Percentiles rank a stretch among this genome's conserved stretches.
Conservation (phyloP, 192 early-diverging fungal species). For the Backusella sp. region DNA sequence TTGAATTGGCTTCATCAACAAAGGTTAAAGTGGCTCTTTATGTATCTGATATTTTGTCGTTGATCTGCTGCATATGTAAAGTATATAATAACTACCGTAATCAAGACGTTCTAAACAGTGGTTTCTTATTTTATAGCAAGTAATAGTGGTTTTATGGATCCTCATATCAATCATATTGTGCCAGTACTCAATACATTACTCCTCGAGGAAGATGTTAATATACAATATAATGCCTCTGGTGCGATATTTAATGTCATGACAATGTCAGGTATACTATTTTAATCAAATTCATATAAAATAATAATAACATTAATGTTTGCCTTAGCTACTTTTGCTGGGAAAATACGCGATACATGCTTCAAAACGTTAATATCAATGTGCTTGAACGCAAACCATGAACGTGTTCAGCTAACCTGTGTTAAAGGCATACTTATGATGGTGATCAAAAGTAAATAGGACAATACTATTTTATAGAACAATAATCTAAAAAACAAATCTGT, state of each 20-base stretch:
- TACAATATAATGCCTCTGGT: slow-evolving; percentile 33
- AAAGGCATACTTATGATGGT: slow-evolving; percentile 22
- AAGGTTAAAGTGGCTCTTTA: slow-evolving; percentile 27
- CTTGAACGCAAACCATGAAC: slow-evolving; percentile 16
- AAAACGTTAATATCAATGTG: slow-evolving; percentile 21
- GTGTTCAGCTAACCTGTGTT: slow-evolving; percentile 30
- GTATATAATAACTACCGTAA: background rate
- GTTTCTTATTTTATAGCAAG: slow-evolving; percentile 6
- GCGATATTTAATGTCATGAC: slow-evolving; percentile 34
- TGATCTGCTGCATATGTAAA: slow-evolving; percentile 35
- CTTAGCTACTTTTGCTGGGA: slow-evolving; percentile 21
- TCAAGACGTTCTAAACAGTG: background rate
- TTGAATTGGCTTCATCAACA: slow-evolving; percentile 25
- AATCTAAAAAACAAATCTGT: background rate
- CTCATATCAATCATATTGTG: slow-evolving; percentile 21
- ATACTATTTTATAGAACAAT: background rate
- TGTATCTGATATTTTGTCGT: slow-evolving; percentile 34
- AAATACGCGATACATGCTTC: slow-evolving; percentile 26
- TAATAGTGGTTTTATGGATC: slow-evolving; percentile 21
- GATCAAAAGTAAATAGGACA: slow-evolving; percentile 25
- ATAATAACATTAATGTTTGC: too few relatives aligned
- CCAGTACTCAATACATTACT: slow-evolving; percentile 22
- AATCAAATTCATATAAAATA: background rate
- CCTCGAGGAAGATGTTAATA: slow-evolving; percentile 22
- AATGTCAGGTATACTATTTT: slow-evolving; percentile 18